Evolutionary conservation across 768 basidiomycete genomes (phyloP), one percentile per base, ranked within the genome.

Genomic region (Podaxis sp.): DNA sequence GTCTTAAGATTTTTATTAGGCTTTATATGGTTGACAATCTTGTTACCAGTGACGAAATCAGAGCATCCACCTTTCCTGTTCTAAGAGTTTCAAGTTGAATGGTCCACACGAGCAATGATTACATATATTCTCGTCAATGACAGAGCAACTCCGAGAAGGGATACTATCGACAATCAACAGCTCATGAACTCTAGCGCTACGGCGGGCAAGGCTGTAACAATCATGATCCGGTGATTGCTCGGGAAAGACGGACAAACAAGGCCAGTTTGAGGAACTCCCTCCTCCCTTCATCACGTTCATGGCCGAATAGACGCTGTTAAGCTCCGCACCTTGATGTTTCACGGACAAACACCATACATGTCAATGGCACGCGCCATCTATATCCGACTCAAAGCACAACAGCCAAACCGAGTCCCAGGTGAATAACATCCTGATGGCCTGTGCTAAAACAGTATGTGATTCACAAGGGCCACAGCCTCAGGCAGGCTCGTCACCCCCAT

Each of bases 401-500:
- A 55, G 38, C 60, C 52, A 61, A 61, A 54, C 52, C 60, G 60
- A 54, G 60, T 38, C 51, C 41, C 60, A 61, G 60, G 60, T 44
- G 60, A 33, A 58, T 37, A 46, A 36, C 53, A 36, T 46, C 33
- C 53, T 62, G 60, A 54, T 56, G 54, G 54, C 7, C 24, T 40
- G 46, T 56, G 54, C 54, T 49, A 56, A 56, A 49, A 56, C 33
- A 62, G 61, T 49, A 56, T 56, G 22, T 28, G 22, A 56, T 56
- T 62, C 54, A 62, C 55, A 62, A 58, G 48, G 56, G 53, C 49
- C 61, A 62, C 61, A 62, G 61, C 61, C 61, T 56, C 55, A 46
- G 41, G 40, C 51, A 50, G 26, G 36, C 51, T 52, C 51, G 59
- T 55, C 60, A 55, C 52, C 33, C 37, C 28, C 44, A 46, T 49